Evolutionary conservation across 2,329 filamentous ascomycete species (phyloP), one percentile per base, ranked within the genome.

Genomic region (Tolypocladium ovalisporum): DNA sequence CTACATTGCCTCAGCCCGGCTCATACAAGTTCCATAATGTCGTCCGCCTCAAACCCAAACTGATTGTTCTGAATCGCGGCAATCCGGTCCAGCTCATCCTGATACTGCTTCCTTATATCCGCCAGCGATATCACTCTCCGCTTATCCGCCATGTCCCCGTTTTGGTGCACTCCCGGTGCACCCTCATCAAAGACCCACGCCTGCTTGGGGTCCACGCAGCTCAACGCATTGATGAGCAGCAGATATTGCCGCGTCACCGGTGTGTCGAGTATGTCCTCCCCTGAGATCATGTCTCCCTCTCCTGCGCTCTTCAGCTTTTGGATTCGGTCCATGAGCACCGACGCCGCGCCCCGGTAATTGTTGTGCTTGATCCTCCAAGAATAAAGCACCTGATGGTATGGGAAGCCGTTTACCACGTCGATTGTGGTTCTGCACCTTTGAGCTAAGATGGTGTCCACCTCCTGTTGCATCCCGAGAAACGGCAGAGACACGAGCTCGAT

Each of bases 221-320:
- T 90, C 60, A 99, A 78, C 1, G 90, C 87, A 69, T 99, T 99
- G 75, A 99, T 96, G 51, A 99, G 81, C 60, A 91, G 80, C n/a
- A 97, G 76, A 65, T 96, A 94, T 66, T 90, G 87, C 63, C 88
- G 83, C 52, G 87, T 85, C 36, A 89, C 79, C 0, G 79, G 78
- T 0, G 84, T 87, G 63, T 87, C 84, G 13, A 85, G 74, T 4
- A 78, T 76, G 60, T 86, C 83, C 22, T 79, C 79, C 4, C 75
- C 75, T 1, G 74, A 64, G n/a, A 80, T 71, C 60, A 76, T 78
- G 60, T 86, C 81, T 3, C 80, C 82, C 61, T 85, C 81, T 29
- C 83, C 81, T 0, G 81, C 76, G 32, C 76, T 74, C 60, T 79
- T 78, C 19, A 88, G 75, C 68, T 83, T 84, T 63, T 84, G 81